These are phyloP conservation scores for Penicillium hesseltinei DNA, from an alignment of 2,329 filamentous ascomycete species.

Conservation along the genomic window DNA sequence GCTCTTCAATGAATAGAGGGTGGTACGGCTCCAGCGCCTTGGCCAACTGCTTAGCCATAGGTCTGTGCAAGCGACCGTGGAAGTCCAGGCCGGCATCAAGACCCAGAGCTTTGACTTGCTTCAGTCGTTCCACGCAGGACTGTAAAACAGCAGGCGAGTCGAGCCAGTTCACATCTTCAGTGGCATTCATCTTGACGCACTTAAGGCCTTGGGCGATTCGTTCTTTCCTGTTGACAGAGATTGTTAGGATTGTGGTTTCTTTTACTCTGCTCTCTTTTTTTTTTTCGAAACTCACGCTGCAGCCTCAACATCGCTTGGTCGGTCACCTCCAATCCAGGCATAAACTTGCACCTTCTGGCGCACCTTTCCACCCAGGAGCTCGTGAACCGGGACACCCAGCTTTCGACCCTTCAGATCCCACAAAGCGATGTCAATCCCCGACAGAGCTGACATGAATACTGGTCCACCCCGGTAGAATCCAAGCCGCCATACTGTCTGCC, in stretches of 20 bases:
- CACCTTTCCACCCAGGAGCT: slow-evolving; percentile 72
- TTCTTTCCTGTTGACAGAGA: slow-evolving; percentile 37
- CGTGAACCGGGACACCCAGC: slow-evolving; percentile 66
- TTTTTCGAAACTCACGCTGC: slow-evolving; percentile 44
- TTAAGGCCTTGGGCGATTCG: slow-evolving; percentile 43
- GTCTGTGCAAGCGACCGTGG: slow-evolving; percentile 72
- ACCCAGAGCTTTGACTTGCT: slow-evolving; percentile 66
- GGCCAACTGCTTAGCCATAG: slow-evolving; percentile 75
- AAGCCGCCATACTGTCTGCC: slow-evolving; percentile 69
- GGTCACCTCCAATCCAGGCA: slow-evolving; percentile 74
- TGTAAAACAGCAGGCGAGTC: slow-evolving; percentile 67
- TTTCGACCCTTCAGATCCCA: slow-evolving; percentile 74
- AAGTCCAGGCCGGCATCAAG: slow-evolving; percentile 77
- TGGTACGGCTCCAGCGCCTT: slow-evolving; percentile 64
- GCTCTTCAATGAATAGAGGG: slow-evolving; percentile 74
- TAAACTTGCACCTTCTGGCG: slow-evolving; percentile 69
- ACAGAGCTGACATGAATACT: slow-evolving; percentile 75
- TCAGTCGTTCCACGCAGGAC: slow-evolving; percentile 64
- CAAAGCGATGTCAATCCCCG: slow-evolving; percentile 74
- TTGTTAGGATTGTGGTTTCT: not conserved
- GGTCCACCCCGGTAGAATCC: slow-evolving; percentile 76
- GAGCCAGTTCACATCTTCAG: slow-evolving; percentile 72
- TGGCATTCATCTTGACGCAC: slow-evolving; percentile 75
- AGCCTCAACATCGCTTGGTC: slow-evolving; percentile 63
- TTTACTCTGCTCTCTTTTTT: not conserved